Percentiles rank a stretch among this genome's conserved stretches.
These are phyloP conservation scores for Malassezia sp. DNA, from an alignment of 1,284 basidiomycete genomes.

Conservation along the genomic window DNA sequence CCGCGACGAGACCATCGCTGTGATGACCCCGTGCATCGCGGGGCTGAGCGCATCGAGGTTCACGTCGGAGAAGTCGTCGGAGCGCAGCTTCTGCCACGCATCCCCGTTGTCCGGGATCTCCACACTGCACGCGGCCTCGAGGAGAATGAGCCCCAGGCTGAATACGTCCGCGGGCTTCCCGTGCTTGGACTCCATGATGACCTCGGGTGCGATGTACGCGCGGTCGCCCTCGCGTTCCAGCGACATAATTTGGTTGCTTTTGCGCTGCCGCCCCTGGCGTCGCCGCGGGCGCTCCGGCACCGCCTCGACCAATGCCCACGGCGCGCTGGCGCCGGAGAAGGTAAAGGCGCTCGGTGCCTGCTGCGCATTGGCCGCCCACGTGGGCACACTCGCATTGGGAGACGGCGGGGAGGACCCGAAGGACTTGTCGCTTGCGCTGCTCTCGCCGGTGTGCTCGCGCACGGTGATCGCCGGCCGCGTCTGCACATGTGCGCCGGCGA, in stretches of 20 bases:
- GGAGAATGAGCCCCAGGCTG: constrained; percentile 85
- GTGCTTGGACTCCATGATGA: constrained; percentile 71
- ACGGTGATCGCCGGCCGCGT: constrained; percentile 6
- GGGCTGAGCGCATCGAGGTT: constrained; percentile 56
- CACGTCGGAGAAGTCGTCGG: constrained; percentile 82
- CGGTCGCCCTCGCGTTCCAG: constrained; percentile 84
- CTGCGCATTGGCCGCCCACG: not conserved
- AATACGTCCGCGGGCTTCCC: constrained; percentile 92
- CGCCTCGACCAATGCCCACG: not conserved
- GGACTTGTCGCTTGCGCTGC: constrained; percentile 3
- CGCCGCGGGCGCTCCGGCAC: constrained; percentile 9
- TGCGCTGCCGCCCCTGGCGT: constrained; percentile 6
- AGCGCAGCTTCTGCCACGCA: constrained; percentile 83
- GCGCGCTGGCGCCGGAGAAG: not conserved
- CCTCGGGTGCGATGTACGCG: constrained; percentile 94
- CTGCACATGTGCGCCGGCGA: constrained; percentile 32
- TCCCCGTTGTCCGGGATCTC: constrained; percentile 92
- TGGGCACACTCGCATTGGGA: too few species aligned
- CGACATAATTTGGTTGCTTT: constrained; percentile 4
- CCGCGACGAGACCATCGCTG: constrained; percentile 24
- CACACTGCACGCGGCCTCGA: constrained; percentile 90
- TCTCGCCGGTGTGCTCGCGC: constrained; percentile 4
- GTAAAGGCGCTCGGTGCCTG: not conserved
- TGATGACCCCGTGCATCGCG: constrained; percentile 34
- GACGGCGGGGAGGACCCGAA: constrained; percentile 3